Conservation (phyloP, 148 eudicot genomes). For the Vaccinium corymbosum region DNA sequence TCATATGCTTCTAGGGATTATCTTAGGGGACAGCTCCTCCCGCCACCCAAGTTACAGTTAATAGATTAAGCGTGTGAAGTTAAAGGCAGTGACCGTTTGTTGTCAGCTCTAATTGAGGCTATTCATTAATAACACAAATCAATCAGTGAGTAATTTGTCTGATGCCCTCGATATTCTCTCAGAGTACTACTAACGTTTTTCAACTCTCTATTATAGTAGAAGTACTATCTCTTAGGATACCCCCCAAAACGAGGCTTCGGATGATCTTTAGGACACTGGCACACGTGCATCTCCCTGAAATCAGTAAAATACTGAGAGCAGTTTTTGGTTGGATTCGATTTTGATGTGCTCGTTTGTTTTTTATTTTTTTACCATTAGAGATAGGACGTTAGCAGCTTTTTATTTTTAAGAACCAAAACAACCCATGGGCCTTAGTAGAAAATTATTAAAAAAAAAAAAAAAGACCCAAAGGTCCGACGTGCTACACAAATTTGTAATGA, state of each 20-base stretch:
- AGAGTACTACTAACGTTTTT: background rate
- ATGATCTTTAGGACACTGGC: background rate
- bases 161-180: background rate
- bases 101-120: conserved; percentile 12
- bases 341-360: no score
- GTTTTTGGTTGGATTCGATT: no score
- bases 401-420: no score
- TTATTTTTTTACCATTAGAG: no score
- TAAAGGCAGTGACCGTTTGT: background rate
- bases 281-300: conserved; percentile 7
- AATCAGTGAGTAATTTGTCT: background rate
- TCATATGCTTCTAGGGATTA: background rate
- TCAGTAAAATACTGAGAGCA: background rate
- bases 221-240: background rate
- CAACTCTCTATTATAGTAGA: background rate
- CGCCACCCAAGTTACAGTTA: background rate
- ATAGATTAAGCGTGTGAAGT: background rate
- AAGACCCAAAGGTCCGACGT: no score
- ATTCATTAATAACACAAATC: no score
- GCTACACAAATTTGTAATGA: no score
- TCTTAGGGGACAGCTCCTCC: background rate
- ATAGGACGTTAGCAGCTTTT: no score
- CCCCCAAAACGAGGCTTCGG: background rate
- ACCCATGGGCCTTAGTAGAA: no score
- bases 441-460: no score